Percentiles rank a stretch among this genome's conserved stretches.
Conservation (phyloP, 108 stramenopile genomes). For the Cylindrotheca fusiformis region DNA sequence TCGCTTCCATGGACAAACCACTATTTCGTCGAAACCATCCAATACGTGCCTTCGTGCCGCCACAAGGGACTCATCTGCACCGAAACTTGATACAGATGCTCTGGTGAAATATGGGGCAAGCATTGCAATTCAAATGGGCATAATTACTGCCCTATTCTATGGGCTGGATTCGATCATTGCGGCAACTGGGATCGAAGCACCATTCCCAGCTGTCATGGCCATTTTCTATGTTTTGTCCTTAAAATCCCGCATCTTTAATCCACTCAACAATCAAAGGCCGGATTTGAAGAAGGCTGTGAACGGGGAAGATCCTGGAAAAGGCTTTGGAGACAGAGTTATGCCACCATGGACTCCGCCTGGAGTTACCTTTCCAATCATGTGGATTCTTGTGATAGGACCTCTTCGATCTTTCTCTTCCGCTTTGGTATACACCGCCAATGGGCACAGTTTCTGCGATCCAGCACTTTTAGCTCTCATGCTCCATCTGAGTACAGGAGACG, state of each 20-base stretch:
- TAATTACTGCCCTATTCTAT: slow-evolving; percentile 33
- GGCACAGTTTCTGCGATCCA: slow-evolving; percentile 23
- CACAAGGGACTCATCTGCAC: too few relatives aligned
- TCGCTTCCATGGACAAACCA: too few relatives aligned
- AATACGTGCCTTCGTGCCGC: too few relatives aligned
- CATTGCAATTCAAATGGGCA: slow-evolving; percentile 37
- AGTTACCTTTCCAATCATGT: slow-evolving; percentile 83
- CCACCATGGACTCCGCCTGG: slow-evolving; percentile 80
- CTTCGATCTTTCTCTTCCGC: slow-evolving; percentile 59
- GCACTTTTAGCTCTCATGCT: slow-evolving; percentile 57
- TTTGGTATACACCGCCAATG: slow-evolving; percentile 42
- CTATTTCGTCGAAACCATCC: too few relatives aligned
- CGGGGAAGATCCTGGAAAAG: slow-evolving; percentile 32
- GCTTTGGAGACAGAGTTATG: slow-evolving; percentile 51
- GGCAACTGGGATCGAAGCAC: background rate
- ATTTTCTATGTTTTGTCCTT: slow-evolving; percentile 30
- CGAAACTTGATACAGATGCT: background rate
- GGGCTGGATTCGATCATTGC: slow-evolving; percentile 28
- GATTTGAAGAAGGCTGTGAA: slow-evolving; percentile 29
- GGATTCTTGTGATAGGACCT: slow-evolving; percentile 73
- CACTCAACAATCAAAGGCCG: slow-evolving; percentile 42
- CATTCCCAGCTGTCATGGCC: background rate
- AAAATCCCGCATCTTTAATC: slow-evolving; percentile 47
- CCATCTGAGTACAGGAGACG: slow-evolving; percentile 77
- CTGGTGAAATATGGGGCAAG: slow-evolving; percentile 39